Conservation (phyloP, 1,139 yeast species). For the Zygosaccharomyces sapae region DNA sequence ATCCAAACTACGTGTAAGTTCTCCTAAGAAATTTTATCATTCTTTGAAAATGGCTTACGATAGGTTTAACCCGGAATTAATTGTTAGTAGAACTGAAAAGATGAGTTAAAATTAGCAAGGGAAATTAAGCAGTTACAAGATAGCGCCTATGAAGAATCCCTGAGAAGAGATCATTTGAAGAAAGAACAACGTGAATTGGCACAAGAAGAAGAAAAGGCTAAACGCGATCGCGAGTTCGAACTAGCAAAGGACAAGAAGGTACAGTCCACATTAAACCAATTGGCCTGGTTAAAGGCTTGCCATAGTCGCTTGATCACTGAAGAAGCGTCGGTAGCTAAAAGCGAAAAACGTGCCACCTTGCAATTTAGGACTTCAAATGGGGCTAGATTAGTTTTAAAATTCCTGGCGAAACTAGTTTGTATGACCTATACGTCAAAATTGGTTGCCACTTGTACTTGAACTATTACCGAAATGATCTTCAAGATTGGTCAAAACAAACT, state of each 20-base stretch:
- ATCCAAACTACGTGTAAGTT: conserved; percentile 30
- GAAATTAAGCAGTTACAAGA: conserved; percentile 39
- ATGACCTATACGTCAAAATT: conserved; percentile 62
- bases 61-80: conserved; percentile 37
- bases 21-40: conserved; percentile 31
- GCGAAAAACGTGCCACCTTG: conserved; percentile 30
- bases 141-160: conserved; percentile 38
- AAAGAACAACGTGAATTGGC: conserved; percentile 26
- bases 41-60: conserved; percentile 32
- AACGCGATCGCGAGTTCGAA: conserved; percentile 10
- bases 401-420: conserved; percentile 45
- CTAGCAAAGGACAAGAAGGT: conserved; percentile 17
- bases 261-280: conserved; percentile 18
- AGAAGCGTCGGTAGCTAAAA: background rate
- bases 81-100: conserved; percentile 37
- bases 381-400: conserved; percentile 53
- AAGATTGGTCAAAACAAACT: conserved; percentile 17
- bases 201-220: conserved; percentile 18
- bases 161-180: conserved; percentile 35
- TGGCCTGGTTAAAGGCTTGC: conserved; percentile 27
- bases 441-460: conserved; percentile 41
- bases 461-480: conserved; percentile 14
- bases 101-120: conserved; percentile 38
- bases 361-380: conserved; percentile 57
- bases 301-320: conserved; percentile 13